Base-by-base conservation (phyloP, 2,329 filamentous ascomycete species). In the Bertia moriformis region DNA sequence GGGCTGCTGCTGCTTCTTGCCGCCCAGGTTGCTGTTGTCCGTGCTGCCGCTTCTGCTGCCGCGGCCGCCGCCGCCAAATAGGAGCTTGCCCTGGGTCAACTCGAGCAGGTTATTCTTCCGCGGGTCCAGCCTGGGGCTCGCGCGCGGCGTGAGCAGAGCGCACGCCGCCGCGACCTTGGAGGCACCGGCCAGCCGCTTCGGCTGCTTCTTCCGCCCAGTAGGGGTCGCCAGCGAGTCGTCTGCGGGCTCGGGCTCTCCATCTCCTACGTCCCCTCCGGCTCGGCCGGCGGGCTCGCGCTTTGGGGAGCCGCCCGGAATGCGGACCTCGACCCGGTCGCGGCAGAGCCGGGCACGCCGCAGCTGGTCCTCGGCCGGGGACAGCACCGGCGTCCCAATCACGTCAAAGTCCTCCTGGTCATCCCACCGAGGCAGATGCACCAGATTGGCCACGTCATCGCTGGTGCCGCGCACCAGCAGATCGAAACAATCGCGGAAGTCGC, bases 401-500 rank as follows among this genome's bases (percentile, higher is more conserved):
- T 64, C 63, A 35, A 66, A 66, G 29, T 66, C 58, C 15, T 70
- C 69, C 41, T 71, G 66, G 44, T 67, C 63, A 45, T 79, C 67
- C 66, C 71, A 78, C 14, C 56, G 69, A 3, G 74, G 73, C 18
- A 81, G 56, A 17, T 73, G 73, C 14, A 78, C 82, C 29, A 86
- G 65, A 38, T 69, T 70, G 15, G 91, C 91, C 29, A 98, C 81
- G 45, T 87, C 78, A 54, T 98, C 91, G 53, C 85, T 91, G 49
- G 83, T 82, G 15, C 86, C 88, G 46, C 77, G 78, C 24, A 98
- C 82, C 14, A 96, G 76, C 43, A 95, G 62, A 57, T 98, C 91
- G 82, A 88, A 98, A 51, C 85, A 87, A 45, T 93, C 82, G 53
- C 89, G 88, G 45, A 96, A 79, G 42, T 95, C 87, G 46, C 75